Evolutionary conservation across 768 basidiomycete species (phyloP), one percentile per base, ranked within the genome.

Genomic region (Mycena olivaceomarginata): DNA sequence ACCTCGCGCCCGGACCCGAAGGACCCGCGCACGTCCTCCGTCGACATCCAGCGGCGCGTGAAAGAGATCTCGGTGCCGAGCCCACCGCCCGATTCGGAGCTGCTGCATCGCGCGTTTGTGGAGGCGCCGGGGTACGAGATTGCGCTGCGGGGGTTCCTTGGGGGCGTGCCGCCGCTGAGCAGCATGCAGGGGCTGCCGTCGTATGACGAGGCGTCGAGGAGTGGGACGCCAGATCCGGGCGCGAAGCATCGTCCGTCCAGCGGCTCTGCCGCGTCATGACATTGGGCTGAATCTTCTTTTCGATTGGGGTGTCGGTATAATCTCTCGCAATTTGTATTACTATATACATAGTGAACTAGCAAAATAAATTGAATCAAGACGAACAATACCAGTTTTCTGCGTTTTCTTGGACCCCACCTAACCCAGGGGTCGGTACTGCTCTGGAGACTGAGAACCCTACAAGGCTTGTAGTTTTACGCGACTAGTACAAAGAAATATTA

Each of bases 111-210:
- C 16, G 91, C 92, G 64, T 93, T 92, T 80, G 95, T 90, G 80
- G 92, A 90, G 87, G 96, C 98, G 25, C 98, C 98, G 4, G 93
- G 95, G 77, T 99, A 99, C 84, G 90, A 91, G 31, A 90, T 96
- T 60, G 96, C 98, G 4, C 92, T 94, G 76, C 88, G 94, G 22
- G 97, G 97, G 13, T 98, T 98, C 85, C 89, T 98, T 37, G 97
- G 97, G 4, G 97, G 97, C 7, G 93, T 98, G 25, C 93, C 95
- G 13, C 97, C 98, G 22, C 84, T 97, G 82, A 90, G 90, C 80
- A 94, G 94, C 81, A 89, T 94, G 87, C 88, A 87, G 39, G 96
- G 95, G 8, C 83, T 98, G 80, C 98, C 98, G 62, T 95, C 93
- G 53, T 99, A 99, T 80, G 96, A 96, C 77, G 97, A 97, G 82